Percentiles rank a stretch among this genome's conserved stretches.
phyloP scores from a whole-genome alignment of 148 eudicot genomes.

The Hydrangea macrophylla region DNA sequence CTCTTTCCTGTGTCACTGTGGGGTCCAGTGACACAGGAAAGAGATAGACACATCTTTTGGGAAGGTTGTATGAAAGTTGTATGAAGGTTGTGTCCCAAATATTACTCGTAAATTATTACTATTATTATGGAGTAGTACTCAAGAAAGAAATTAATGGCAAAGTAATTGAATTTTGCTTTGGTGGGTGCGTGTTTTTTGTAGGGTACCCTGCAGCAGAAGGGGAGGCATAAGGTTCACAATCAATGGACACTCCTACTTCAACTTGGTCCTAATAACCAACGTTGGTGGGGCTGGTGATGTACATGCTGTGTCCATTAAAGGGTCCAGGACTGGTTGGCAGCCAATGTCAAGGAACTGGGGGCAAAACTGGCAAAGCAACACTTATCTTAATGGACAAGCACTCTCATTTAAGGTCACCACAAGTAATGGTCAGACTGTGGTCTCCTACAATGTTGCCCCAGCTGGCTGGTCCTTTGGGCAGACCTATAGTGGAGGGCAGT shows the following conservation, averaged over 20 bases:
- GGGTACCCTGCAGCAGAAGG: conserved; percentile 68
- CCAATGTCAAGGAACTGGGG: conserved; percentile 85
- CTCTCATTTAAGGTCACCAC: conserved; percentile 71
- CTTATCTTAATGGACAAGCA: conserved; percentile 56
- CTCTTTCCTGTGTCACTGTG: too few relatives aligned
- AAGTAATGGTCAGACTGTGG: conserved; percentile 48
- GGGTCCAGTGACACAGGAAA: too few relatives aligned
- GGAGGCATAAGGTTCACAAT: conserved; percentile 86
- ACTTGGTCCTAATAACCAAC: conserved; percentile 66
- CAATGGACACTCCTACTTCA: conserved; percentile 81
- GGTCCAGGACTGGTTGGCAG: conserved; percentile 60
- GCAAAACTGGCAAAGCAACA: conserved; percentile 80
- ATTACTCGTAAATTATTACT: too few relatives aligned
- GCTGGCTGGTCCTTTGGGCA: conserved; percentile 61
- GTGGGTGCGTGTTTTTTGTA: conserved; percentile 14
- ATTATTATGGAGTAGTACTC: too few relatives aligned
- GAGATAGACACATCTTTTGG: too few relatives aligned
- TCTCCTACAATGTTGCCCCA: conserved; percentile 57
- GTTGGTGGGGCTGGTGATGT: conserved; percentile 83
- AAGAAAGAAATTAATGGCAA: too few relatives aligned
- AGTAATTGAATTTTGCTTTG: not conserved
- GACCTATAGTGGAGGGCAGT: conserved; percentile 48
- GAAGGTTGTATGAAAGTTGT: too few relatives aligned
- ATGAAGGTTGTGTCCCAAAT: too few relatives aligned
- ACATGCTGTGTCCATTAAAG: conserved; percentile 55